These are phyloP conservation scores for maize (Zea mays) DNA, from an alignment of 176 grass and related monocot species.

Conservation along the genomic window Zm-B73-REFERENCE-NAM-5.0 NC_050099.1:40316001-40316500, in stretches of 20 bases:
- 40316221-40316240: conserved; percentile 81
- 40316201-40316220: conserved; percentile 86
- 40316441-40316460: background rate
- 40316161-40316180: conserved; percentile 79
- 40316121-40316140: conserved; percentile 39
- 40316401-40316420: too few species aligned
- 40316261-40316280: conserved; percentile 5
- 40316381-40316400: too few species aligned
- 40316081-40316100: conserved; percentile 62
- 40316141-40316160: conserved; percentile 89
- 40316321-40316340: conserved; percentile 53
- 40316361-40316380: background rate
- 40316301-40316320: conserved; percentile 78
- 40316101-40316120: background rate
- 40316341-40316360: background rate
- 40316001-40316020: conserved; percentile 86
- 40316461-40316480: conserved; percentile 17
- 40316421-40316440: too few species aligned
- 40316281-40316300: conserved; percentile 59
- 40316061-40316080: conserved; percentile 73
- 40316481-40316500: conserved; percentile 41
- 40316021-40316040: conserved; percentile 70
- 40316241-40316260: conserved; percentile 6
- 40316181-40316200: conserved; percentile 77
- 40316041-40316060: conserved; percentile 86